Base-by-base conservation (phyloP, 2,329 filamentous ascomycete species). In the Colletotrichum kahawae region DNA sequence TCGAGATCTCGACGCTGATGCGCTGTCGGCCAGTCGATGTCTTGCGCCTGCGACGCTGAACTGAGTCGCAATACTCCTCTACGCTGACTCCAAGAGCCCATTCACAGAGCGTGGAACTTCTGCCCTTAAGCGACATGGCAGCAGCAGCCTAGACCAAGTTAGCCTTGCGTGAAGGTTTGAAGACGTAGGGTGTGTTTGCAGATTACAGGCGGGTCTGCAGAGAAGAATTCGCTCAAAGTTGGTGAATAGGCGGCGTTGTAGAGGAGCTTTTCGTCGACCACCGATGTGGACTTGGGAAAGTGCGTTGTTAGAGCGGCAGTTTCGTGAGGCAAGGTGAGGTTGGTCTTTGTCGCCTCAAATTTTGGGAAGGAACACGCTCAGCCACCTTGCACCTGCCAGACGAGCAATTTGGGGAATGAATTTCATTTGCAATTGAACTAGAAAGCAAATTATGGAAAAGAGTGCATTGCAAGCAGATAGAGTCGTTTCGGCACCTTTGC, bases 31-130 rank as follows among this genome's bases (percentile, higher is more conserved):
- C 81, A 62, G 77, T 67, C 29, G 76, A 74, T 36, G 69, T 72
- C 27, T 54, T 63, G 69, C 67, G 34, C 10, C 43, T 71, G 21
- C 67, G 76, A 5, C 71, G 60, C 34, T 77, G 57, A 21, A 74
- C 38, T 29, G 70, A 67, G 29, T 76, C 82, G 78, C 51, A 67
- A 71, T 81, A 24, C 67, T 78, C 24, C 70, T 79, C 48, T 29
- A 86, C 82, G 54, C 81, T 84, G 16, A 82, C 83, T 34, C 85
- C 84, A 60, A 85, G 82, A 27, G 84, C 81, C 82, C 87, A 87
- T 77, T 88, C 86, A 66, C 87, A 82, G 54, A 86, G 24, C 13
- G 76, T 77, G 24, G 71, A 74, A 13, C 66, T 71, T 31, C 76
- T 69, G 33, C 31, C 31, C 33, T 75, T 77, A 24, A 71, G 48